Evolutionary conservation across 2,329 filamentous ascomycete genomes (phyloP), one percentile per base, ranked within the genome.

Genomic region (Aciculosporium take): DNA sequence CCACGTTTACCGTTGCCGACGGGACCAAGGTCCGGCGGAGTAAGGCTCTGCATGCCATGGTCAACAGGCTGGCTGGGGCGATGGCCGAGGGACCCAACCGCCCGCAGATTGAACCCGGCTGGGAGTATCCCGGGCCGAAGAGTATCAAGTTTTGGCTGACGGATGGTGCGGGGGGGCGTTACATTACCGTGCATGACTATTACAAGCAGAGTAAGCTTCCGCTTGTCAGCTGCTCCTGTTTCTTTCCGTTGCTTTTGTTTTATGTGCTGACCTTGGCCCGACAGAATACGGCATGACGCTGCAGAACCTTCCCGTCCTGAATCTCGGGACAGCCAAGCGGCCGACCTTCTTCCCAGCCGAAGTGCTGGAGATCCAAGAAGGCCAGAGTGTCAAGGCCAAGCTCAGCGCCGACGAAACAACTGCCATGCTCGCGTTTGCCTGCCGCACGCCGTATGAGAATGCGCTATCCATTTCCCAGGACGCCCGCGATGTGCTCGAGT

Each of bases 401-500:
- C 64, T 88, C 13, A 68, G 56, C 1, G 63, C 69, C 0, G 57
- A 66, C 0, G 81, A 89, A 53, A 83, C 81, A 0, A 66, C 70
- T 0, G 52, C 62, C 1, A 88, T 91, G 84, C 76, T 89, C 35
- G 61, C 62, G 0, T 84, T 85, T 54, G 81, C 85, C 1, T 84
- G 81, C 42, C 72, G 81, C 4, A 62, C 62, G 0, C 84, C 84
- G 0, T 67, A 68, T 1, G 62, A 69, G 5, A 93, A 89, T 48
- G 82, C 79, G 0, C 54, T 66, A 1, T 81, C 79, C 0, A 81
- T 91, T 50, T 67, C 71, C 2, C 67, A 56, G 0, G 66, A 69
- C 7, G 81, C 74, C 2, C 68, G 76, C 20, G 47, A 62, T 15
- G 62, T 75, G 5, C 65, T 89, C 18, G 71, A 72, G 2, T 65